Evolutionary conservation across 2,329 filamentous ascomycete genomes (phyloP), one percentile per base, ranked within the genome.

Genomic region (Cercospora berteroae): DNA sequence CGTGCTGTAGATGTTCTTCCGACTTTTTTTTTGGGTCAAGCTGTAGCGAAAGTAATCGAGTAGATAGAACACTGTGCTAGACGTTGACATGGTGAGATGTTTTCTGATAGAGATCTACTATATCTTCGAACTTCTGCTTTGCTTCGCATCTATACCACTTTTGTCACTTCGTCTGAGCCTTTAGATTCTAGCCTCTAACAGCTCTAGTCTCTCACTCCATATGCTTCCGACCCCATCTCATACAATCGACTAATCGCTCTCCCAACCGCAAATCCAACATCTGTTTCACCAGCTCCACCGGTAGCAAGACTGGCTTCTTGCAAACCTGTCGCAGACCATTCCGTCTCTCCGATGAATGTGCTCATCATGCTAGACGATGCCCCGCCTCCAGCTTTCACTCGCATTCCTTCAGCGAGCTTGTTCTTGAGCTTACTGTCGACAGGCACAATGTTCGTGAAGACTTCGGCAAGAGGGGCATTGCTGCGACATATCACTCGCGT

Each of bases 401-500:
- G 67, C 73, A 75, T 73, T 6, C 69, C 64, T 9, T 59, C 29
- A 39, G 60, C 64, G 18, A 68, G 48, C 9, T 69, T 61, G 25
- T 52, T 61, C 31, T 65, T 67, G 20, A 66, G 18, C 44, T 67
- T 68, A 20, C 55, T 65, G 13, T 71, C 66, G 2, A 69, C 65
- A 10, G 72, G 66, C 12, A 73, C 69, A 8, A 75, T 74, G 5
- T 74, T 72, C 10, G 61, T 60, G 29, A 75, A 75, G 0, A 74
- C 68, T 36, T 75, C 74, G 33, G 59, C 64, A 0, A 74, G 65
- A 13, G 73, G 71, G 1, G 70, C 72, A 10, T 64, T 60, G 5
- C 71, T 73, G 8, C 64, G 61, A 20, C 71, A 73, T 18, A 92
- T 77, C 4, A 94, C 83, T 70, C 90, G 90, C 75, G 90, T 92